Conservation (phyloP, 805 yeast species). For the Starmerella apicola region DNA sequence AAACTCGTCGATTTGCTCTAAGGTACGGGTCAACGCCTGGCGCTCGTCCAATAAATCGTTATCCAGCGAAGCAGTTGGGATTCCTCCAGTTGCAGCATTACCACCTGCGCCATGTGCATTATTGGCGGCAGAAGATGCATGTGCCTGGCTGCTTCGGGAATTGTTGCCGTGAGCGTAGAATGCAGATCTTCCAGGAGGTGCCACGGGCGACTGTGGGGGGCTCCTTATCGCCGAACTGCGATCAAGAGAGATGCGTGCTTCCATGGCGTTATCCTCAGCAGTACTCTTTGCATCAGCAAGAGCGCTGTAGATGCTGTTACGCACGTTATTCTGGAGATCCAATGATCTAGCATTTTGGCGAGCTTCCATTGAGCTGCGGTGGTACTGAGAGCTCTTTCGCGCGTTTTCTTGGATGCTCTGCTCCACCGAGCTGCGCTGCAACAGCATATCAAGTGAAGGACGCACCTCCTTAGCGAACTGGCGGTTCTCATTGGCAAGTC, state of each 20-base stretch:
- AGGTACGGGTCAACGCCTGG: constrained; percentile 65
- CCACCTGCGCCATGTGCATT: neutral
- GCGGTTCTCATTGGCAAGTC: constrained; percentile 17
- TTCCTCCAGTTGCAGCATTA: constrained; percentile 1
- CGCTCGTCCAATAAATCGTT: constrained; percentile 41
- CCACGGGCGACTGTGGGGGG: neutral
- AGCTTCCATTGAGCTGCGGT: neutral
- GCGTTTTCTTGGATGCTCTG: constrained; percentile 19
- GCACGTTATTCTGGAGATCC: neutral
- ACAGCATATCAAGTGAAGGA: constrained; percentile 15
- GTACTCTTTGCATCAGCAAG: constrained; percentile 6
- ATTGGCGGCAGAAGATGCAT: neutral
- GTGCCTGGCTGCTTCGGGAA: neutral
- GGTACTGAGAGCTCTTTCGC: constrained; percentile 17
- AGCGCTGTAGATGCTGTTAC: constrained; percentile 5
- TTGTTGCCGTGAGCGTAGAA: neutral
- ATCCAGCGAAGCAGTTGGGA: constrained; percentile 4
- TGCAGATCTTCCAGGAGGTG: neutral
- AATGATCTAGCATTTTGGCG: neutral
- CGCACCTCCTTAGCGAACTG: constrained; percentile 5
- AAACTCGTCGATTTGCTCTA: constrained; percentile 85
- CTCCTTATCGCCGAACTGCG: constrained; percentile 23
- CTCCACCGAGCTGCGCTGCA: constrained; percentile 17
- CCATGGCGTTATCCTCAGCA: constrained; percentile 5
- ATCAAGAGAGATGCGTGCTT: constrained; percentile 5